Base-by-base conservation (phyloP, 352 stramenopile genomes). In the Pythium phragmiticola region DNA sequence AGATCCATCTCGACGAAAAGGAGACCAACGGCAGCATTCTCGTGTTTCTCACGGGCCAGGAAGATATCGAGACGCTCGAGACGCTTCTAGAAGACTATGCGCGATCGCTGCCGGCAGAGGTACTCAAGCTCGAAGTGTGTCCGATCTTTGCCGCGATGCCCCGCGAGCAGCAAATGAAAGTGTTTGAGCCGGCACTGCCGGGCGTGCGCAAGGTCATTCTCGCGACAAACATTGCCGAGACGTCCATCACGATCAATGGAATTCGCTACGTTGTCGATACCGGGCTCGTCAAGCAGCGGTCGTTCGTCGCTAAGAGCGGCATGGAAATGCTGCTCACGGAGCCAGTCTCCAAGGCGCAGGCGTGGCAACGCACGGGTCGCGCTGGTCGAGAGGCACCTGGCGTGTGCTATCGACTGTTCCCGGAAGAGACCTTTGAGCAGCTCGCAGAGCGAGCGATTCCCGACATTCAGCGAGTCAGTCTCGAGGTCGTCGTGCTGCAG, bases 241-340 rank as follows among this genome's bases (percentile, higher is more conserved):
- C 96, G 43, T 99, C 94, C 23, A 98, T 99, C 63, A 99, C 98
- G 8, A 99, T 99, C 70, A 97, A 98, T 30, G 98, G 98, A 59
- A 95, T 99, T 23, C 81, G 83, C 17, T 95, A 80, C 47, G 87
- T 96, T 14, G 77, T 96, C 23, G 87, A 95, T 58, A 94, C 84
- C n/a, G 87, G 88, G 0, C 81, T 96, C 8, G 82, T 91, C 7
- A 96, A 96, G 72, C 83, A 96, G 69, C 84, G 85, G 17, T 94
- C 85, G 37, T 96, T 93, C 53, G 83, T 94, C n/a, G 82, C 89
- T 0, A 80, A 82, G 55, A 95, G 81, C 45, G 88, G 86, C 28
- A 95, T 97, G 77, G 89, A 98, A 66, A 88, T 92, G 69, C 68
- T 98, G 11, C 77, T 90, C 46, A 94, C 88, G 0, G 87, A 91